phyloP scores from a whole-genome alignment of 2,329 filamentous ascomycete genomes.

The Phaeosphaeria sp. region DNA sequence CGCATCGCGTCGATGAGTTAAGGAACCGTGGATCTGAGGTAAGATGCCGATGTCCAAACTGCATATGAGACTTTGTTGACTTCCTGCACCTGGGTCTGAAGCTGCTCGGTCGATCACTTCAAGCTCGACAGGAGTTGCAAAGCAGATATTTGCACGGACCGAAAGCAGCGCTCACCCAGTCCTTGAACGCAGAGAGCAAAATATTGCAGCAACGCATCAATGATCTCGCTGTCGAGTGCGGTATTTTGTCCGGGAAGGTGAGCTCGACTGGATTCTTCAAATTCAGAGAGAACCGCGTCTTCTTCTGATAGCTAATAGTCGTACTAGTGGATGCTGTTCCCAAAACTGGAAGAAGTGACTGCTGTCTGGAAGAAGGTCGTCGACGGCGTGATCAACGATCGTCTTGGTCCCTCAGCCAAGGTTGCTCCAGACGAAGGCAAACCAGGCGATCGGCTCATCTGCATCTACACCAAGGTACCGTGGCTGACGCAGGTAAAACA shows the following conservation, averaged over 20 bases:
- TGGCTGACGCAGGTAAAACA: not conserved
- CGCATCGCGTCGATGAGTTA: constrained; percentile 57
- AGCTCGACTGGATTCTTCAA: constrained; percentile 4
- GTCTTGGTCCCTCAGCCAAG: constrained; percentile 76
- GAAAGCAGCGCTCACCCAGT: constrained; percentile 45
- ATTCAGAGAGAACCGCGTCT: not conserved
- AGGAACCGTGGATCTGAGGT: constrained; percentile 60
- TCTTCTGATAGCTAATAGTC: constrained; percentile 12
- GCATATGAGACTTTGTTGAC: too few relatives aligned
- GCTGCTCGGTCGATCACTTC: constrained; percentile 59
- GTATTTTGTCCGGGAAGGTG: constrained; percentile 72
- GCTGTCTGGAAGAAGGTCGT: constrained; percentile 71
- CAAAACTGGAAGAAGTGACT: constrained; percentile 60
- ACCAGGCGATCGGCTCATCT: constrained; percentile 62
- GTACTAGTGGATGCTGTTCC: constrained; percentile 77
- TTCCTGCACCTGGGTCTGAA: too few relatives aligned
- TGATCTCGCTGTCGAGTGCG: constrained; percentile 64
- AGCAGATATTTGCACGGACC: constrained; percentile 59
- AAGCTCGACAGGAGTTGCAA: constrained; percentile 57
- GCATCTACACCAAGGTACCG: constrained; percentile 1
- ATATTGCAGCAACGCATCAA: constrained; percentile 63
- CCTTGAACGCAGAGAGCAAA: constrained; percentile 52
- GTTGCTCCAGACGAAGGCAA: constrained; percentile 64
- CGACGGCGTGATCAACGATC: constrained; percentile 69
- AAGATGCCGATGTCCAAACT: too few relatives aligned